phyloP scores from a whole-genome alignment of 2,329 filamentous ascomycete genomes.

The Fusarium lateritium region DNA sequence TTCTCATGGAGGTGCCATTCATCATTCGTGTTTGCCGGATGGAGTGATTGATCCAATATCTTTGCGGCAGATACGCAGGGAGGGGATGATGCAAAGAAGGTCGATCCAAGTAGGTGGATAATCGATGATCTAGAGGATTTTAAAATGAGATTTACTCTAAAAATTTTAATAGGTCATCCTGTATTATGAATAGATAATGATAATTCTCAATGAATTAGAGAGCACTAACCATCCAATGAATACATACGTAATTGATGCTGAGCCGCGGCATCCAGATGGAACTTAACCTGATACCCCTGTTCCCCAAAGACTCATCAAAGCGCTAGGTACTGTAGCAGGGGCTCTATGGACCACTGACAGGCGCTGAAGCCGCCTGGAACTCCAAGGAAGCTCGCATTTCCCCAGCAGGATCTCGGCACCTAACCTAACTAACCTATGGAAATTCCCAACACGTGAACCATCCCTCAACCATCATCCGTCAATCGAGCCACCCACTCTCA shows the following conservation, averaged over 20 bases:
- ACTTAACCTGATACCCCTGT: conserved; percentile 5
- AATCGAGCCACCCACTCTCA: conserved; percentile 34
- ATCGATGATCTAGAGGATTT: background rate
- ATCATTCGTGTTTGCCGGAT: conserved; percentile 12
- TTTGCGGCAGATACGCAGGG: conserved; percentile 5
- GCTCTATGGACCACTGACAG: conserved; percentile 1
- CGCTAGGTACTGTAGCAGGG: conserved; percentile 21
- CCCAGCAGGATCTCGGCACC: conserved; percentile 45
- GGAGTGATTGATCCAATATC: conserved; percentile 16
- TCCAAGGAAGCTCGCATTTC: conserved; percentile 17
- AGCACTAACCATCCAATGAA: background rate
- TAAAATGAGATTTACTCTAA: background rate
- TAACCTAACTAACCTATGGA: conserved; percentile 3
- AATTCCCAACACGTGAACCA: conserved; percentile 50
- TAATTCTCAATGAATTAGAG: conserved; percentile 12
- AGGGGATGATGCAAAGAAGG: conserved; percentile 1
- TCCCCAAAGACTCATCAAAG: background rate
- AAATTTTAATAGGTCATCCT: background rate
- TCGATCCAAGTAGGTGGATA: background rate
- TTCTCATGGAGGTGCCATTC: conserved; percentile 18
- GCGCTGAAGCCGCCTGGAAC: conserved; percentile 24
- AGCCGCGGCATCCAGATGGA: conserved; percentile 34
- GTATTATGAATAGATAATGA: conserved; percentile 3
- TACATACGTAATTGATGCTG: conserved; percentile 7
- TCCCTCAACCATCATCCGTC: conserved; percentile 49